Evolutionary conservation across 106 monocot genomes (phyloP), one percentile per base, ranked within the genome.

Genomic region (Phalaenopsis aphrodite): DNA sequence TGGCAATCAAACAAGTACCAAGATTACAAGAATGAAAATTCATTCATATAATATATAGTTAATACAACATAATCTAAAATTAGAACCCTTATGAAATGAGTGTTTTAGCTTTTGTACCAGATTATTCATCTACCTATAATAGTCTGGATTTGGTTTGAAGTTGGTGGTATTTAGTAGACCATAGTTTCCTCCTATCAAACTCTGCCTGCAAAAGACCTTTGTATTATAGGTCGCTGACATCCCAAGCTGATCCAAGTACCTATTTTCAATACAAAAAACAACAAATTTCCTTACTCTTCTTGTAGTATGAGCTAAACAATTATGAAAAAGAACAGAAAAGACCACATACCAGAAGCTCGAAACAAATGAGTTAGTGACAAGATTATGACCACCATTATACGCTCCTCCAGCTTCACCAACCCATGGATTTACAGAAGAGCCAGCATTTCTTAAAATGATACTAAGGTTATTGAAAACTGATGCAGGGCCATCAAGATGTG

Each of bases 341-440:
- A 8, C 4, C 21, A 69, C 64, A 41, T 30, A 41, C 71, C 71
- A 71, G 84, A 95, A 95, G 77, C 95, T 93, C 79, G 82, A 92
- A 19, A 93, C 87, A 82, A 95, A 95, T 72, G 93, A 80, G 79
- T 95, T 89, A 16, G 86, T 90, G 61, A 95, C 89, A 76, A 85
- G 93, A 77, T 91, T 82, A 30, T 64, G 88, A 4, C 95, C 95
- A 39, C 95, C 93, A 66, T 95, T 95, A 82, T 91, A 95, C n/a
- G 93, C 95, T 24, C 95, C 95, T 61, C 95, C 95, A 3, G 95
- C 85, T 57, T 95, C 95, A 17, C 95, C 91, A 16, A 95, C 95
- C 95, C 95, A 95, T n/a, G 95, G 89, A 37, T 82, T 84, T 1
- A 86, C n/a, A 15, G 82, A 77, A 14, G 91, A 85, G 17, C 86